Evolutionary conservation across 768 basidiomycete genomes (phyloP).

Genomic region (Ramaria sp.): DNA sequence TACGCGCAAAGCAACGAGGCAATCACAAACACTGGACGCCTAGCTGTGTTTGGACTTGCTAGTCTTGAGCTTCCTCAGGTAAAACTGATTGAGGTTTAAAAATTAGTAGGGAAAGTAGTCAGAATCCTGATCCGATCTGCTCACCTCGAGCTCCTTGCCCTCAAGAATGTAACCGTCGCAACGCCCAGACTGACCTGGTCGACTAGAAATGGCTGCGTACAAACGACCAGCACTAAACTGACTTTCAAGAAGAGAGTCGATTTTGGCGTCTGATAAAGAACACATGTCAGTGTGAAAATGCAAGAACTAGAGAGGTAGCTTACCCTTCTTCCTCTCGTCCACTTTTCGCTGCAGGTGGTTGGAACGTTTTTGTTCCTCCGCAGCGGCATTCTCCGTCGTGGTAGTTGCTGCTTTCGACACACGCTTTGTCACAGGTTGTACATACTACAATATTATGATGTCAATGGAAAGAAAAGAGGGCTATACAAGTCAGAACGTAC

Average conservation of each 20-base stretch:
- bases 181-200: slow-evolving; percentile 95
- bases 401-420: slow-evolving; percentile 49
- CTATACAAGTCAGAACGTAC: slow-evolving; percentile 38
- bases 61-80: slow-evolving; percentile 84
- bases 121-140: no score
- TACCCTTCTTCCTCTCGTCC: slow-evolving; percentile 88
- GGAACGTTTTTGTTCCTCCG: slow-evolving; percentile 62
- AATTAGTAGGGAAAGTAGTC: background rate
- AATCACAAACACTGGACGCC: background rate
- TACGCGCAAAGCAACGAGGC: background rate
- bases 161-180: slow-evolving; percentile 96
- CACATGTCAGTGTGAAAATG: background rate
- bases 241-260: slow-evolving; percentile 79
- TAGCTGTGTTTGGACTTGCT: slow-evolving; percentile 83
- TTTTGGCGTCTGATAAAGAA: slow-evolving; percentile 58
- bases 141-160: slow-evolving; percentile 95
- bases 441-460: slow-evolving; percentile 52
- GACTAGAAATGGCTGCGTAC: slow-evolving; percentile 85
- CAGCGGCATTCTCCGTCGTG: slow-evolving; percentile 32
- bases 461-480: slow-evolving; percentile 1
- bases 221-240: slow-evolving; percentile 94
- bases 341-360: slow-evolving; percentile 82
- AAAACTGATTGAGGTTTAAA: slow-evolving; percentile 56
- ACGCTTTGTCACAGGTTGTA: slow-evolving; percentile 88
- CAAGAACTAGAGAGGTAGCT: background rate